Conservation (phyloP, 257 asterid genomes). For the Leonotis leonurus region DNA sequence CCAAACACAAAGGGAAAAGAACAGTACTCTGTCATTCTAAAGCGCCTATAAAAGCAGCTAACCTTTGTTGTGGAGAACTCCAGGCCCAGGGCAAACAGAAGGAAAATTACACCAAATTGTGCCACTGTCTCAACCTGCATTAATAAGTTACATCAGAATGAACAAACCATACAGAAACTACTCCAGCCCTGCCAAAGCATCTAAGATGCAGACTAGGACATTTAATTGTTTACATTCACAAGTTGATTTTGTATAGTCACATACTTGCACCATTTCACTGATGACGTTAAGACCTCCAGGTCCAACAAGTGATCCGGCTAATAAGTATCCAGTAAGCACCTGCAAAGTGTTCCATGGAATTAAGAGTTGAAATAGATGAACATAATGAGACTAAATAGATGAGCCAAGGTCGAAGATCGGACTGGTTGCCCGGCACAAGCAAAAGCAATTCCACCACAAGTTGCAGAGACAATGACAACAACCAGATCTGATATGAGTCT, state of each 20-base stretch:
- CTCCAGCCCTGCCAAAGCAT: background rate
- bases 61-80: slow-evolving; percentile 95
- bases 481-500: slow-evolving; percentile 98
- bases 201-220: slow-evolving; percentile 7
- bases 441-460: slow-evolving; percentile 98
- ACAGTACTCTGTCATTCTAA: background rate
- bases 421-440: slow-evolving; percentile 99
- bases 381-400: background rate
- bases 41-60: slow-evolving; percentile 14
- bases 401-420: slow-evolving; percentile 28
- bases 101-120: slow-evolving; percentile 97
- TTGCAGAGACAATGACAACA: slow-evolving; percentile 96
- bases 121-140: slow-evolving; percentile 98
- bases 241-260: slow-evolving; percentile 19
- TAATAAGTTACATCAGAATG: slow-evolving; percentile 15
- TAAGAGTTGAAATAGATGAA: slow-evolving; percentile 16
- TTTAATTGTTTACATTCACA: background rate
- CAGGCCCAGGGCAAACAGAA: slow-evolving; percentile 95
- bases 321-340: slow-evolving; percentile 93
- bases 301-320: slow-evolving; percentile 98
- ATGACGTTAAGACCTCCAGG: slow-evolving; percentile 95
- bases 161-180: no score
- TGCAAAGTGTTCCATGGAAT: slow-evolving; percentile 29
- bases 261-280: slow-evolving; percentile 98
- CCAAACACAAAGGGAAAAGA: background rate